Evolutionary conservation across 169 alveolate genomes (phyloP), one percentile per base, ranked within the genome.

Genomic region (Cryptosporidium viatorum): DNA sequence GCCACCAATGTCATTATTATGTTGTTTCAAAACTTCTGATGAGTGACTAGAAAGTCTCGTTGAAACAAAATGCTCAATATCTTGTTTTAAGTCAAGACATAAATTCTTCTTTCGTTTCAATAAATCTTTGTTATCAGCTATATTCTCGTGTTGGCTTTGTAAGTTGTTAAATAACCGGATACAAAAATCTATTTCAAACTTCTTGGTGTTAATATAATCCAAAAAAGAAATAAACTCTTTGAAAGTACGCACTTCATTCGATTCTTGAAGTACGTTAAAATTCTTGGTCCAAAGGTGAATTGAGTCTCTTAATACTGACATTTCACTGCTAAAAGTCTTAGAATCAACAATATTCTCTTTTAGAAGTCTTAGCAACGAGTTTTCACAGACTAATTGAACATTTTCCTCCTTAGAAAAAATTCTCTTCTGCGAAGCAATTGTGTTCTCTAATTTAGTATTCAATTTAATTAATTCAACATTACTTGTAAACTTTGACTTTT

Each of bases 121-220:
- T 1, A 21, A 29, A 29, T 73, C 70, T 52, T 41, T 55, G 51
- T 55, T 0, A 23, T 16, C 51, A 16, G 8, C 16, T 12, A 21
- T 35, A 29, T 73, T 29, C 16, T n/a, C 16, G 10, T 55, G 12
- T 14, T n/a, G 59, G 6, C 9, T 35, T 31, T 65, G 43, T 14
- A 73, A 37, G 33, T 33, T 55, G 7, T 33, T 39, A n/a, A 48
- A n/a, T 16, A 80, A 29, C 21, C 70, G 69, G n/a, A 80, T 80
- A 65, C 89, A 80, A 35, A 62, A 80, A n/a, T 80, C 68, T 23
- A 80, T 80, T 21, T 60, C 69, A 23, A 80, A 37, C 65, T 45
- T 80, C 37, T 48, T 80, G 2, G 73, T 18, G 14, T 62, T 29
- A 14, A 80, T 59, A 65, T n/a, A 80, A 7, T 62, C 75, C n/a